Conservation (phyloP, 306 rosid genomes). For the Dicorynia guianensis region DNA sequence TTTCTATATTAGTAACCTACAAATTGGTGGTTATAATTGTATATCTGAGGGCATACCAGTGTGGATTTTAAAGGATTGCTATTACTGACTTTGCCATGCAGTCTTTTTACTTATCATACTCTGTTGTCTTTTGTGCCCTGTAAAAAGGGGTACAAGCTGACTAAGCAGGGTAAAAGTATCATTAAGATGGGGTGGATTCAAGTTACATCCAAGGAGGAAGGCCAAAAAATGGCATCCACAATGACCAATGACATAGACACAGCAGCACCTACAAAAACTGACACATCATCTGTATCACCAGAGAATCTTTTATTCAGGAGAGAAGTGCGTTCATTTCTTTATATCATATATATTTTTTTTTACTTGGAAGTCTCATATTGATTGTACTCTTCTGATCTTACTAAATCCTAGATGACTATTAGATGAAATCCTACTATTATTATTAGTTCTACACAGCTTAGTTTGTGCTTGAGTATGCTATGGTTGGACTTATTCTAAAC, state of each 20-base stretch:
- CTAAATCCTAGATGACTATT: neutral
- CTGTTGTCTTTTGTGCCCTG: slow-evolving; percentile 38
- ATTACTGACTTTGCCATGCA: slow-evolving; percentile 18
- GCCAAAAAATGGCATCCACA: slow-evolving; percentile 70
- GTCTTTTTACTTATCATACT: neutral
- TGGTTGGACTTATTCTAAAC: slow-evolving; percentile 32
- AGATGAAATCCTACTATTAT: slow-evolving; percentile 11
- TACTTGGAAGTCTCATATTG: slow-evolving; percentile 27
- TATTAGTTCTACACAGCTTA: slow-evolving; percentile 14
- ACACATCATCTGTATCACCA: slow-evolving; percentile 44
- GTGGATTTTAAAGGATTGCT: neutral
- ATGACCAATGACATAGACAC: slow-evolving; percentile 65
- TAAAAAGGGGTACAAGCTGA: slow-evolving; percentile 83
- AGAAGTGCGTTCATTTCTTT: slow-evolving; percentile 61
- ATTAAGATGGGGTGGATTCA: slow-evolving; percentile 70
- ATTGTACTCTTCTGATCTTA: slow-evolving; percentile 14
- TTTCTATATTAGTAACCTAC: slow-evolving; percentile 12
- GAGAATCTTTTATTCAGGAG: slow-evolving; percentile 63
- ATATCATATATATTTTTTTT: neutral
- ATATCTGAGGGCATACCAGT: neutral
- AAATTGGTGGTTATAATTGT: slow-evolving; percentile 8
- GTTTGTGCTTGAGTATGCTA: slow-evolving; percentile 23
- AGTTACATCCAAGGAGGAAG: slow-evolving; percentile 60
- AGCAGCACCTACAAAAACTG: slow-evolving; percentile 42
- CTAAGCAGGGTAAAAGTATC: slow-evolving; percentile 75